These are phyloP conservation scores for Euphrasia confusa DNA, from an alignment of 257 asterid species.

Conservation along the genomic window DNA sequence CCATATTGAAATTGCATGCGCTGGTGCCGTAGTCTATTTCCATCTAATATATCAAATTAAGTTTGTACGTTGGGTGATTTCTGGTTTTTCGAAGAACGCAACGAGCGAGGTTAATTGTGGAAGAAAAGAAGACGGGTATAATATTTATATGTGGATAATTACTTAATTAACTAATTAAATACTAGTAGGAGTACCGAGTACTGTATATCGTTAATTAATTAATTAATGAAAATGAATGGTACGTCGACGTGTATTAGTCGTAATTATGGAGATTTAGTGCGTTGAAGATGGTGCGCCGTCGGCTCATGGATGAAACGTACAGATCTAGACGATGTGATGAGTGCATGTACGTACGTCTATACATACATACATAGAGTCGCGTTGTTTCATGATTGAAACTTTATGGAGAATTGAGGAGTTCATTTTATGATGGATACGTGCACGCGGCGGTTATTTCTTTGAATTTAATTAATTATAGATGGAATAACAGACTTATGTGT, in stretches of 20 bases:
- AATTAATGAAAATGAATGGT: neutral
- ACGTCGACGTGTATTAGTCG: conserved; percentile 33
- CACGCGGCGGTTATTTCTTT: too few species aligned
- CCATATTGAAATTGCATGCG: conserved; percentile 22
- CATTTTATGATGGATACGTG: too few species aligned
- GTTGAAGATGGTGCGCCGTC: conserved; percentile 60
- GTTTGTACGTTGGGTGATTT: neutral
- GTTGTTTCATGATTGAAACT: too few species aligned
- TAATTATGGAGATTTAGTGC: conserved; percentile 48
- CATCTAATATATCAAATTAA: too few species aligned
- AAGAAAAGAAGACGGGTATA: conserved; percentile 28
- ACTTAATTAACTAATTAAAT: too few species aligned
- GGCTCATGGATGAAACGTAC: conserved; percentile 29
- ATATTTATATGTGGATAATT: neutral
- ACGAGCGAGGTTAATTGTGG: neutral
- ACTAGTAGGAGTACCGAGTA: too few species aligned
- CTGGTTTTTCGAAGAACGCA: conserved; percentile 21
- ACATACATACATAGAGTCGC: too few species aligned
- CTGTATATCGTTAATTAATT: too few species aligned
- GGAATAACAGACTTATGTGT: too few species aligned
- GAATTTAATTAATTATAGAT: too few species aligned
- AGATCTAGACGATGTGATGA: neutral
- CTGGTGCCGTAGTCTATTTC: too few species aligned
- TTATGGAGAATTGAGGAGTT: too few species aligned
- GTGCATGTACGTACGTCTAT: conserved; percentile 21